A percentile compares a stretch with the other conserved stretches of the same genome.
Evolutionary conservation across 2,329 filamentous ascomycete genomes (phyloP).

Genomic region (Onygenales sp.): DNA sequence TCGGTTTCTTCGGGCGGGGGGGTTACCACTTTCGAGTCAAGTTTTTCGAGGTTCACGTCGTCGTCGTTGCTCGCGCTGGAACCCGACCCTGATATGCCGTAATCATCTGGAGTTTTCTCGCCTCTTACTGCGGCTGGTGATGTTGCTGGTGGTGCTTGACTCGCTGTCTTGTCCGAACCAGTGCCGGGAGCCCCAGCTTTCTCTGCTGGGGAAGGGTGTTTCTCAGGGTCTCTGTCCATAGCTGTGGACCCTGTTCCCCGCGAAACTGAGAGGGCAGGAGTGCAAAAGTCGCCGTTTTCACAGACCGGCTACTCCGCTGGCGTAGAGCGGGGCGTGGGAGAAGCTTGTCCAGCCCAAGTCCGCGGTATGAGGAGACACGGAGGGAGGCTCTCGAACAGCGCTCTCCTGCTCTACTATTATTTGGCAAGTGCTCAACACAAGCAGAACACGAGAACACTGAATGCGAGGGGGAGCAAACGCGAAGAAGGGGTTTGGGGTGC

Average conservation of each 20-base stretch:
- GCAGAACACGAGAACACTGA: no score
- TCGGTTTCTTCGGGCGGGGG: constrained; percentile 26
- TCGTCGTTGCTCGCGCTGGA: constrained; percentile 4
- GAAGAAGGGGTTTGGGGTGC: no score
- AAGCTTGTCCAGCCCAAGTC: no score
- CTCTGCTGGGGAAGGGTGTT: background rate
- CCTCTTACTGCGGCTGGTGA: background rate
- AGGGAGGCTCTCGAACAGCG: no score
- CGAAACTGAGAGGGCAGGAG: background rate
- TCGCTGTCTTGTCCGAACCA: background rate
- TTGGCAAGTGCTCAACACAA: no score
- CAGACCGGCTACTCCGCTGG: no score
- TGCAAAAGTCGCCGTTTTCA: no score
- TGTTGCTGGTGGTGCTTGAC: background rate
- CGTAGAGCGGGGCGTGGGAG: no score
- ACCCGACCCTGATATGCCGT: background rate
- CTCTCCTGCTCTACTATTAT: no score
- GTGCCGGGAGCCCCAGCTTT: background rate
- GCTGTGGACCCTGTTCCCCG: background rate
- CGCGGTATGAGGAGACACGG: no score
- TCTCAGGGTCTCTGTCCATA: background rate
- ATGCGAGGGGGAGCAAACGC: no score
- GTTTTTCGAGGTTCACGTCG: constrained; percentile 7
- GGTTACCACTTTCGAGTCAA: constrained; percentile 36
- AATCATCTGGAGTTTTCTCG: constrained; percentile 1